phyloP scores from a whole-genome alignment of 805 yeast species.

The Yueomyces sp. region DNA sequence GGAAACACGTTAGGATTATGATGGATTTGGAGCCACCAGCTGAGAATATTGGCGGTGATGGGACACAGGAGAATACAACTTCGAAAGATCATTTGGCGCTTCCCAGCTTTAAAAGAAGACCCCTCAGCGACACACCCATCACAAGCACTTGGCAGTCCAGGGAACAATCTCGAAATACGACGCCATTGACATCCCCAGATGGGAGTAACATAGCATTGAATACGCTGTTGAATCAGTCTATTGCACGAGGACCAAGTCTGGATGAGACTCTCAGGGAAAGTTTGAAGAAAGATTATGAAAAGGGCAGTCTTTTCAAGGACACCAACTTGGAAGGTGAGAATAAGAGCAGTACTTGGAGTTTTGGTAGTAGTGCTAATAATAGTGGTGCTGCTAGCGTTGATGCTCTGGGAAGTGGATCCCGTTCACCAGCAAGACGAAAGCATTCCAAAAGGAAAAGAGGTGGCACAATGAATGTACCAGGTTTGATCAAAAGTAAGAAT shows the following conservation, averaged over 20 bases:
- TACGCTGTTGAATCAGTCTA: neutral
- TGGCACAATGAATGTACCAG: constrained; percentile 84
- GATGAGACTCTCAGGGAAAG: neutral
- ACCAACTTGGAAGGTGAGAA: neutral
- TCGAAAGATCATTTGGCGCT: constrained; percentile 2
- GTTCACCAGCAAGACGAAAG: constrained; percentile 16
- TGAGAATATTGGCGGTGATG: neutral
- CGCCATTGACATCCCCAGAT: constrained; percentile 8
- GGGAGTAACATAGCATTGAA: neutral
- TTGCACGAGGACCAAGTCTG: neutral
- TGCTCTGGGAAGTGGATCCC: constrained; percentile 1
- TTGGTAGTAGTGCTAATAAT: neutral
- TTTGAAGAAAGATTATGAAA: neutral
- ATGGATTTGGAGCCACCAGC: neutral
- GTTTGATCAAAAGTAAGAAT: constrained; percentile 68
- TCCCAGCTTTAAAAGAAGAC: constrained; percentile 58
- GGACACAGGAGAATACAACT: constrained; percentile 1
- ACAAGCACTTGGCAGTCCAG: constrained; percentile 48
- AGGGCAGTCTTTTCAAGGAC: neutral
- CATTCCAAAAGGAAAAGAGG: constrained; percentile 38
- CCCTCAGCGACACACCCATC: constrained; percentile 64
- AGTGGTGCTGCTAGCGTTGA: neutral
- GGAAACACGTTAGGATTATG: constrained; percentile 9
- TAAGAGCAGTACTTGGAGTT: neutral
- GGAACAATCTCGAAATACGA: constrained; percentile 18